phyloP scores from a whole-genome alignment of 106 monocot species.

The Dendrobium chrysotoxum region DNA sequence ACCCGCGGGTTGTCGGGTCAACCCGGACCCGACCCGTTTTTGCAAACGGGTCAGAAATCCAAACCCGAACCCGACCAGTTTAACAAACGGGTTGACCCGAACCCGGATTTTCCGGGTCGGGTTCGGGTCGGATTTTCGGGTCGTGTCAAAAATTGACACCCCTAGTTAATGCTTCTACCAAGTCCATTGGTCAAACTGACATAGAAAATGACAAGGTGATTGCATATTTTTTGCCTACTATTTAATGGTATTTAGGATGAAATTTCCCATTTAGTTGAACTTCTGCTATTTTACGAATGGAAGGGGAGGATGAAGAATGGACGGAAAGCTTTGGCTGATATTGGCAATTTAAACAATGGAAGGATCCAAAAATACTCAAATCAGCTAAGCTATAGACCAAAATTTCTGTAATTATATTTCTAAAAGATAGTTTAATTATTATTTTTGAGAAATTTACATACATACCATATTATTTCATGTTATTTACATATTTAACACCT shows the following conservation, averaged over 20 bases:
- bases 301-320: conserved; percentile 11
- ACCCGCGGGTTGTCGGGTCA: too few species aligned
- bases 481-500: too few species aligned
- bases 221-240: background rate
- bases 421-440: background rate
- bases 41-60: too few species aligned
- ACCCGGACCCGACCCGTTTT: too few species aligned
- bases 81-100: too few species aligned
- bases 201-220: conserved; percentile 6
- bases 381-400: background rate
- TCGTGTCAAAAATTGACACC: too few species aligned
- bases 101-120: too few species aligned
- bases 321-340: conserved; percentile 10
- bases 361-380: background rate
- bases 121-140: too few species aligned
- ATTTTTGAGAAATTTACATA: too few species aligned
- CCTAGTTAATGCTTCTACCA: conserved; percentile 7
- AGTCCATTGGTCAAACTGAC: background rate
- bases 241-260: background rate
- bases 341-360: background rate
- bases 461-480: too few species aligned
- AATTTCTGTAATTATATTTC: conserved; percentile 5
- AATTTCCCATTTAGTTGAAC: background rate
- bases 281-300: background rate
- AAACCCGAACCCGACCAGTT: too few species aligned